A percentile compares a stretch with the other conserved stretches of the same genome.
phyloP scores from a whole-genome alignment of 148 eudicot genomes.

The Rhododendron mucronatum region DNA sequence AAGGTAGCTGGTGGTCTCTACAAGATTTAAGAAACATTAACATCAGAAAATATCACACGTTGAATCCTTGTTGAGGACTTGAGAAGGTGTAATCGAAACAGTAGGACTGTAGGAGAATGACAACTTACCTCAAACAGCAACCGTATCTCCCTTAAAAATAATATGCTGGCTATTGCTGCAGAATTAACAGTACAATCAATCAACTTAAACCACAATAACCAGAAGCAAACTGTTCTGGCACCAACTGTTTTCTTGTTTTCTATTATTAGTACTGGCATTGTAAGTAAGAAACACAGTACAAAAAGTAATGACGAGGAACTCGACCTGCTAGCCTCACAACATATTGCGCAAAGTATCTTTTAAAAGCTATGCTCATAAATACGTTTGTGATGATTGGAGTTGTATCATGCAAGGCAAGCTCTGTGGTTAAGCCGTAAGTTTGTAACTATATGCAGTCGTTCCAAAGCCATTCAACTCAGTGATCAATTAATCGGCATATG shows the following conservation, averaged over 20 bases:
- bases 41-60: not conserved
- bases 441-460: not conserved
- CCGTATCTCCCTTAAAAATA: conserved; percentile 58
- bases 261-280: not conserved
- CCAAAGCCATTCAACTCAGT: not conserved
- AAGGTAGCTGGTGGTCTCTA: conserved; percentile 55
- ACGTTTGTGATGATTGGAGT: not conserved
- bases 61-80: not conserved
- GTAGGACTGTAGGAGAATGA: not conserved
- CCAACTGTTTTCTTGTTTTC: not conserved
- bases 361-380: not conserved
- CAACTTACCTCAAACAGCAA: conserved; percentile 48
- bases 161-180: conserved; percentile 80
- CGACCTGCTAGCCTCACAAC: not conserved
- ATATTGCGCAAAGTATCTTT: not conserved
- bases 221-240: not conserved
- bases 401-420: not conserved
- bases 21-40: conserved; percentile 17
- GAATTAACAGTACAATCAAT: conserved; percentile 3
- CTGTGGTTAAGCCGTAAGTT: not conserved
- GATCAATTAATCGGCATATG: not conserved
- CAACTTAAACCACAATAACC: not conserved
- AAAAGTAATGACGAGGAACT: not conserved
- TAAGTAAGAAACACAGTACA: not conserved
- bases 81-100: not conserved